Evolutionary conservation across 1,139 yeast genomes (phyloP), one percentile per base, ranked within the genome.

Genomic region (Taiozyma onychis): DNA sequence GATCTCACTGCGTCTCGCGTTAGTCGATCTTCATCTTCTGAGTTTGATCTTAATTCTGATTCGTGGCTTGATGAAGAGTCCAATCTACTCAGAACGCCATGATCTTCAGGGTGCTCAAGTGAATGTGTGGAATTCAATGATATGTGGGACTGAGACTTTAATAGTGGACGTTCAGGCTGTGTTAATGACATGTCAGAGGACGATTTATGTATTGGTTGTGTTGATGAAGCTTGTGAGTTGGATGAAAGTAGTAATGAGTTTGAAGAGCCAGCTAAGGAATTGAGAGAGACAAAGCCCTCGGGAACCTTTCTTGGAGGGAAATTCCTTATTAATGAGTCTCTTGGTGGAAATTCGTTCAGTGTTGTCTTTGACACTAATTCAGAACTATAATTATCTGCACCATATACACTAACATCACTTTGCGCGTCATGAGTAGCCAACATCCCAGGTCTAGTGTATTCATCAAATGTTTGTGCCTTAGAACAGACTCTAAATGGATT

Each of bases 1-100:
- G 55, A 50, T 44, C 61, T 56, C 16, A 56, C 56, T 39, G 43
- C 27, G 14, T 37, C 39, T 4, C 39, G 39, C 6, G 39, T 18
- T 18, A 37, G 21, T 18, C 6, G 39, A 16, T 37, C 39, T 16
- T 32, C 35, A 32, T 32, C 35, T n/a, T 14, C 35, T 18, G 39
- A 6, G 21, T 18, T 18, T 35, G 16, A n/a, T 18, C 24, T 6
- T 37, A 8, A 7, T 35, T 35, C 10, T 16, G 39, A 37, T 21
- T 37, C 39, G 7, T 37, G 39, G 11, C 24, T 37, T 21, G 39
- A 37, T 16, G 14, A 18, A 10, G 39, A 18, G 24, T 6, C 39
- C 6, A 22, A 37, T 16, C 22, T 8, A 6, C 18, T 37, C 9
- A 37, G 6, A 4, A 10, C 14, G 22, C 39, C 39, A 4, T 2